Conservation (phyloP, 164 flowering plant genomes). For the Hamamelis virginiana region DNA sequence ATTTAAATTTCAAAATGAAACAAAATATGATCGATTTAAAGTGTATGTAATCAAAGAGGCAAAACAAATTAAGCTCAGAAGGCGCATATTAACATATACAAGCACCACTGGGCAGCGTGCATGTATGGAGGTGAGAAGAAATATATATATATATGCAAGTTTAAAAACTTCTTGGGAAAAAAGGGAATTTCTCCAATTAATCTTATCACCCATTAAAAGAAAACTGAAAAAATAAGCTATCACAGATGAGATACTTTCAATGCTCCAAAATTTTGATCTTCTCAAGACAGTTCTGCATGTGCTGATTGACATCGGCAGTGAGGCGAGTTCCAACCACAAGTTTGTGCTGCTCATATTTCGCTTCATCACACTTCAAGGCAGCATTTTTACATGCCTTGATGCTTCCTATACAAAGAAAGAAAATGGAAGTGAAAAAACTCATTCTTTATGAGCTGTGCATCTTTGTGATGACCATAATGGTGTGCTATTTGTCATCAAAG, state of each 20-base stretch:
- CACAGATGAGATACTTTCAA: constrained; percentile 24
- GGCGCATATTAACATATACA: too few species aligned
- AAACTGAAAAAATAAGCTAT: not conserved
- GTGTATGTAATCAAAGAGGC: not conserved
- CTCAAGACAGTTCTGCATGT: constrained; percentile 59
- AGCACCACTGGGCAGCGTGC: too few species aligned
- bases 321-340: constrained; percentile 39
- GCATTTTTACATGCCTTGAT: constrained; percentile 66
- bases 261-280: constrained; percentile 60
- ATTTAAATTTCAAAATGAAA: not conserved
- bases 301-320: constrained; percentile 35
- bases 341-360: constrained; percentile 66
- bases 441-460: not conserved
- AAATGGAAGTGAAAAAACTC: not conserved
- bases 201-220: not conserved
- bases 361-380: constrained; percentile 71
- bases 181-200: not conserved
- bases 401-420: constrained; percentile 39
- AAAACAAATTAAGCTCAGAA: not conserved
- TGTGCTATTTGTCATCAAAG: too few species aligned
- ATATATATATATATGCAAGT: too few species aligned
- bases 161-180: too few species aligned
- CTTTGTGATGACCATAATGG: too few species aligned
- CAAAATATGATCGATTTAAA: not conserved
- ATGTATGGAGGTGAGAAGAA: too few species aligned